Evolutionary conservation across 2,329 filamentous ascomycete genomes (phyloP), one percentile per base, ranked within the genome.

Genomic region (Cercospora brassicicola): DNA sequence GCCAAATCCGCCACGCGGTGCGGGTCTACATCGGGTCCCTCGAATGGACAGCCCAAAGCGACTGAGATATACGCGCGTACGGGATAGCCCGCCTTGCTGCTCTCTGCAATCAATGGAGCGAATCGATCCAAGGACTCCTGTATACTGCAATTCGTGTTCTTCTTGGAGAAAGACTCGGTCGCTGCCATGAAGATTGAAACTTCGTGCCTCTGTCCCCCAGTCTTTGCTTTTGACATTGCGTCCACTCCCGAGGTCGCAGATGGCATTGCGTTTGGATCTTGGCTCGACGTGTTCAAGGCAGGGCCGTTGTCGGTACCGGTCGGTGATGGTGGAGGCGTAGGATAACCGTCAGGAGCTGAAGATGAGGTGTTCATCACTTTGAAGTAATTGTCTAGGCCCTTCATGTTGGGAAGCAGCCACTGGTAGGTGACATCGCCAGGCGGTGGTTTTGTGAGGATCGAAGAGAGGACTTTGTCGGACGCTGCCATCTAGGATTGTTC

Each of bases 1-100:
- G 88, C 87, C 26, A 90, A 82, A 30, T 88, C 85, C 2, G 88
- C 88, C 2, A 90, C 88, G 65, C 84, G 85, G 72, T 85, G 81
- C 0, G 88, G 87, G 42, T 85, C 80, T 1, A 88, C 85, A 64
- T 89, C 82, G 0, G 87, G 87, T 0, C 88, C 88, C 79, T 90
- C 88, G 71, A 89, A 95, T 0, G 92, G 92, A 72, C 92, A 96
- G 1, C 91, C 91, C 5, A 96, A 83, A 0, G 93, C 91, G 11
- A 92, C 90, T 0, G 90, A 94, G 73, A 96, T 89, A 79, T 93
- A 93, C 4, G 91, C 92, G 10, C 92, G 87, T 20, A 94, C 91
- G 4, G 88, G 86, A 55, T 93, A 82, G 13, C 88, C 87, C 20
- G 85, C 78, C 11, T 84, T 83, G 78, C 92, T 91, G 63, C 90